These are phyloP conservation scores for Penicilliopsis zonata DNA, from an alignment of 495 filamentous ascomycete species.

Conservation along the genomic window DNA sequence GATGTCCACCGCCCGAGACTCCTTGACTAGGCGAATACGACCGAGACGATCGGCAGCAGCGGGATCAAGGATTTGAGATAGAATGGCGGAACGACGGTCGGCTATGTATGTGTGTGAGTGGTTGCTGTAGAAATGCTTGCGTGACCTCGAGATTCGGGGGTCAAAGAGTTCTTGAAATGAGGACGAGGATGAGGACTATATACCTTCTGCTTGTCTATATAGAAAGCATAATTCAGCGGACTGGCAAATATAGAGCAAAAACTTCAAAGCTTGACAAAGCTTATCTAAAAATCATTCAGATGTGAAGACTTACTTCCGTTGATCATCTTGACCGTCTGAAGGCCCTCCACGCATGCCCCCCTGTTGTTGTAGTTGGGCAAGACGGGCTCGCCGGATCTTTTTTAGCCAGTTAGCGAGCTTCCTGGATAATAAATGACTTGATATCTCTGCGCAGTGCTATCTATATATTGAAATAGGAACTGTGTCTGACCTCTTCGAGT, in stretches of 20 bases:
- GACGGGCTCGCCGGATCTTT: constrained; percentile 78
- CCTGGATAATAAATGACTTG: too few species aligned
- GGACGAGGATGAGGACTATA: constrained; percentile 5
- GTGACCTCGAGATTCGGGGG: not conserved
- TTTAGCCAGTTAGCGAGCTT: too few species aligned
- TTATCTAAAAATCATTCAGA: too few species aligned
- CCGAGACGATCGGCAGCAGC: constrained; percentile 87
- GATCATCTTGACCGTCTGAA: constrained; percentile 45
- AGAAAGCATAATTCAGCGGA: too few species aligned
- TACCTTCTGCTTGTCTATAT: constrained; percentile 59
- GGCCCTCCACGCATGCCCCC: constrained; percentile 35
- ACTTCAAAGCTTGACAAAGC: too few species aligned
- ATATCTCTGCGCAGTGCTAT: too few species aligned
- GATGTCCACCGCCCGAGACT: constrained; percentile 75
- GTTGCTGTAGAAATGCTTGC: not conserved
- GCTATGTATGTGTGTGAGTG: constrained; percentile 8
- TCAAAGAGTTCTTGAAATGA: not conserved
- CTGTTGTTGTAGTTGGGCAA: constrained; percentile 77
- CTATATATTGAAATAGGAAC: too few species aligned
- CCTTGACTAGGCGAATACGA: constrained; percentile 92
- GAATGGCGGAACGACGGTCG: constrained; percentile 54
- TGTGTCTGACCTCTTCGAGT: constrained; percentile 66
- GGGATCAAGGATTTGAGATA: constrained; percentile 86
- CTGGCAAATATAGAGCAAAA: too few species aligned
- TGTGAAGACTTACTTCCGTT: constrained; percentile 40